These are phyloP conservation scores for Rhizodiscina lignyota DNA, from an alignment of 495 filamentous ascomycete genomes.

Conservation along the genomic window DNA sequence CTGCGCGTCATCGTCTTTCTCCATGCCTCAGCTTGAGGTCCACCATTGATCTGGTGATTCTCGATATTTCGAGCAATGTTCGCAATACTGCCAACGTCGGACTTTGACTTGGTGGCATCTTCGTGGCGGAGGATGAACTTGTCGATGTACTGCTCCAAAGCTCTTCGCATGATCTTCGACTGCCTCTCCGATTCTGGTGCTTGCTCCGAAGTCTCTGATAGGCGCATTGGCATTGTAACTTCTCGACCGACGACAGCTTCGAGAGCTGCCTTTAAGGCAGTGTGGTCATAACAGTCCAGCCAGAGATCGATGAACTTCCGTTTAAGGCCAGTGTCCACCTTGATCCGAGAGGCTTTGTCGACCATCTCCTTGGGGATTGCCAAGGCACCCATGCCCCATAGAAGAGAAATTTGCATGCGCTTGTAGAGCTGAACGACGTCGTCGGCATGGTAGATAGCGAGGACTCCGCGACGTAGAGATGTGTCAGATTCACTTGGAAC, in stretches of 20 bases:
- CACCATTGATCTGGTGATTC: conserved; percentile 7
- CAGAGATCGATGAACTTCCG: conserved; percentile 40
- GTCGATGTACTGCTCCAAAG: conserved; percentile 36
- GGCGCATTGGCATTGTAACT: conserved; percentile 14
- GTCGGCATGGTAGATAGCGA: conserved; percentile 38
- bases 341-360: conserved; percentile 28
- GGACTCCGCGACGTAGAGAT: conserved; percentile 13
- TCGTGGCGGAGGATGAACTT: conserved; percentile 42
- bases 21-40: conserved; percentile 23
- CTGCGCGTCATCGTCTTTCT: conserved; percentile 40
- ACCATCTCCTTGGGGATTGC: conserved; percentile 36
- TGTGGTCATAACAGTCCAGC: conserved; percentile 38
- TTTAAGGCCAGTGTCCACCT: conserved; percentile 41
- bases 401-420: conserved; percentile 44
- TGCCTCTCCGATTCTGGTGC: not conserved
- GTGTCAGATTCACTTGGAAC: too few species aligned
- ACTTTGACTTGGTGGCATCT: conserved; percentile 25
- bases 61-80: conserved; percentile 8
- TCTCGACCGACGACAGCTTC: conserved; percentile 47
- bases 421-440: conserved; percentile 36
- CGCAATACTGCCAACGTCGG: conserved; percentile 10
- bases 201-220: not conserved
- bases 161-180: conserved; percentile 11
- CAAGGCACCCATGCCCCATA: conserved; percentile 44
- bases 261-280: conserved; percentile 30